These are phyloP conservation scores for Penicillium paxilli DNA, from an alignment of 495 filamentous ascomycete genomes.

Conservation along the genomic window DNA sequence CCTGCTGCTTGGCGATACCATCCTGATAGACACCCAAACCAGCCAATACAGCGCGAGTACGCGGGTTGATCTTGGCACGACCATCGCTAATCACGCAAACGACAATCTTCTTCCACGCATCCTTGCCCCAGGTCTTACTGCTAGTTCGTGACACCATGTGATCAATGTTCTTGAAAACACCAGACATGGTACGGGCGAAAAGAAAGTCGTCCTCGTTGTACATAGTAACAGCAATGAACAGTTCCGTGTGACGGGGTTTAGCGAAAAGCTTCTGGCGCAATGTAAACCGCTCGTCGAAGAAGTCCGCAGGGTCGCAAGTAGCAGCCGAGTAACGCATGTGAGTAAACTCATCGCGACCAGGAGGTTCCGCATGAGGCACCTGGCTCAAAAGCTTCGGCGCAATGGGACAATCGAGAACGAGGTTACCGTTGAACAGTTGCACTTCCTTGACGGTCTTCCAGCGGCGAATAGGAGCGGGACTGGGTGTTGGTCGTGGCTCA, in stretches of 20 bases:
- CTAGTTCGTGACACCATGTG: conserved; percentile 89
- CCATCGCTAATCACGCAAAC: conserved; percentile 98
- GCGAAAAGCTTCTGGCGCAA: conserved; percentile 92
- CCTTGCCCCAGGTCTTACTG: conserved; percentile 97
- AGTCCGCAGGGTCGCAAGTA: conserved; percentile 90
- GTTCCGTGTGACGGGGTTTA: conserved; percentile 88
- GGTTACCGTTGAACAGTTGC: conserved; percentile 91
- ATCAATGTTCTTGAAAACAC: conserved; percentile 97
- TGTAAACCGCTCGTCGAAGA: conserved; percentile 86
- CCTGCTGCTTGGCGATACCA: conserved; percentile 97
- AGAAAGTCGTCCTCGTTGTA: conserved; percentile 99
- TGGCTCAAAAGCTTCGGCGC: conserved; percentile 84
- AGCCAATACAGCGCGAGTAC: conserved; percentile 86
- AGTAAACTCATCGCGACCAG: conserved; percentile 94
- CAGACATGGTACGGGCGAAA: conserved; percentile 94
- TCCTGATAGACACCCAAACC: conserved; percentile 97
- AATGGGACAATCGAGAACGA: conserved; percentile 96
- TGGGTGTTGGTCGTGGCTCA: conserved; percentile 52
- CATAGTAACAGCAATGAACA: conserved; percentile 99
- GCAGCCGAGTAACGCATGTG: conserved; percentile 98
- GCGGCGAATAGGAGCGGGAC: conserved; percentile 72
- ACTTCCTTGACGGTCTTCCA: conserved; percentile 99
- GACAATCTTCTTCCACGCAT: conserved; percentile 99
- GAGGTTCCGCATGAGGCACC: conserved; percentile 74
- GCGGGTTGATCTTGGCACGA: conserved; percentile 94